A percentile compares a stretch with the other conserved stretches of the same genome.
Conservation (phyloP, 73 alveolate species). For the Blepharisma stoltei region DNA sequence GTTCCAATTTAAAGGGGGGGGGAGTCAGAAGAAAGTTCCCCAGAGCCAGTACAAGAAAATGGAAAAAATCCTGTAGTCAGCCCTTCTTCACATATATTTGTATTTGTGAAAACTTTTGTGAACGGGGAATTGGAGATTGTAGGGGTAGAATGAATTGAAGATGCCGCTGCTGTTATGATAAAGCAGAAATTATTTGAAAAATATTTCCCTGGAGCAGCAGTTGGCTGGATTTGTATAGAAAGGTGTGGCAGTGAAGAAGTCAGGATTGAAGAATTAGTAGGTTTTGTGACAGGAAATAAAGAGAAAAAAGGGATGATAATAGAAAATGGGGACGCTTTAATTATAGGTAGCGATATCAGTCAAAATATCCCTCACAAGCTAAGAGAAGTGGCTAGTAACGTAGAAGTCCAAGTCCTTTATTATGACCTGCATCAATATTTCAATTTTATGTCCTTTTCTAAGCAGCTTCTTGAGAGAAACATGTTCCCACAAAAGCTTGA, state of each 20-base stretch:
- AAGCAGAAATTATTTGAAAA: constrained; percentile 1
- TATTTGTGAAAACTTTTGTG: background rate
- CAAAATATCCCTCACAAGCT: background rate
- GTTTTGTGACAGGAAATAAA: background rate
- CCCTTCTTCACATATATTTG: background rate
- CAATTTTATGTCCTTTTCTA: background rate
- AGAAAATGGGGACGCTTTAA: background rate
- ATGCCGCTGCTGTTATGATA: background rate
- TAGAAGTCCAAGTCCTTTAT: background rate
- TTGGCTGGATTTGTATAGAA: constrained; percentile 5
- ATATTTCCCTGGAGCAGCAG: background rate
- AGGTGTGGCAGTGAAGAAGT: background rate
- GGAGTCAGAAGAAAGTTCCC: too few species aligned
- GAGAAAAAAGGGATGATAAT: background rate
- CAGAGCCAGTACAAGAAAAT: background rate
- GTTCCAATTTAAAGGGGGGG: too few species aligned
- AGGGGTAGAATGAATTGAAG: background rate
- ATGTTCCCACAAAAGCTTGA: background rate
- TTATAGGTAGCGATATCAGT: background rate
- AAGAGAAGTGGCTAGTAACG: background rate
- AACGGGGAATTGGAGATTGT: background rate
- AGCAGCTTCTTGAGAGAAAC: background rate
- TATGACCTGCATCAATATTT: background rate
- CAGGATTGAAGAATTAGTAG: background rate
- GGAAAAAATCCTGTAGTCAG: background rate